Conservation (phyloP, 768 basidiomycete species). For the Sarcomyxa edulis region DNA sequence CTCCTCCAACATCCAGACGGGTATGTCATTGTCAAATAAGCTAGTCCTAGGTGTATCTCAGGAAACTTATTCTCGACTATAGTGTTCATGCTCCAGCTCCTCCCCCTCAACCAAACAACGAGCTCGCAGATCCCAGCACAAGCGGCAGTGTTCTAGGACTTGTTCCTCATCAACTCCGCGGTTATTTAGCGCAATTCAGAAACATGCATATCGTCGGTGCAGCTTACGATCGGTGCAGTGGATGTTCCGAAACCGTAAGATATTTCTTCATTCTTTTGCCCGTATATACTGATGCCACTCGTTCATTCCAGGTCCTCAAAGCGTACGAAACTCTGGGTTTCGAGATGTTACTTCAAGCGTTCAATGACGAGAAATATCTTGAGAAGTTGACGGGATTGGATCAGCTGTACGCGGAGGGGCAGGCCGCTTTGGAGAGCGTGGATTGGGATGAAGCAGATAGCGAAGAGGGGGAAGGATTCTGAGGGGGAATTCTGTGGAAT, state of each 20-base stretch:
- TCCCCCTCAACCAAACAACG: constrained; percentile 29
- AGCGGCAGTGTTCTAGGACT: constrained; percentile 66
- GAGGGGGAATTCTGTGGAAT: no score
- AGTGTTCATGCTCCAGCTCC: constrained; percentile 65
- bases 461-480: constrained; percentile 27
- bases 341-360: constrained; percentile 71
- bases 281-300: background rate
- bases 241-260: constrained; percentile 76
- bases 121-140: constrained; percentile 17
- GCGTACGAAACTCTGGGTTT: constrained; percentile 83
- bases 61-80: background rate
- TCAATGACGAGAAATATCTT: constrained; percentile 75
- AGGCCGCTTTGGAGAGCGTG: constrained; percentile 61
- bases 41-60: background rate
- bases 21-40: constrained; percentile 32
- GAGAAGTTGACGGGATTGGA: constrained; percentile 77
- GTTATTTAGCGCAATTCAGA: constrained; percentile 83
- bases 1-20: constrained; percentile 86
- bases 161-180: constrained; percentile 93
- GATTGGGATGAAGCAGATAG: constrained; percentile 74
- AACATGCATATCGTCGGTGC: constrained; percentile 81
- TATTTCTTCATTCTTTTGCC: background rate
- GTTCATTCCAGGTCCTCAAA: constrained; percentile 60
- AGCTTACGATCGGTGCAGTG: constrained; percentile 85
- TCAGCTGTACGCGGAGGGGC: constrained; percentile 69